Base-by-base conservation (phyloP, 805 yeast genomes). In the Candida vaughaniae region DNA sequence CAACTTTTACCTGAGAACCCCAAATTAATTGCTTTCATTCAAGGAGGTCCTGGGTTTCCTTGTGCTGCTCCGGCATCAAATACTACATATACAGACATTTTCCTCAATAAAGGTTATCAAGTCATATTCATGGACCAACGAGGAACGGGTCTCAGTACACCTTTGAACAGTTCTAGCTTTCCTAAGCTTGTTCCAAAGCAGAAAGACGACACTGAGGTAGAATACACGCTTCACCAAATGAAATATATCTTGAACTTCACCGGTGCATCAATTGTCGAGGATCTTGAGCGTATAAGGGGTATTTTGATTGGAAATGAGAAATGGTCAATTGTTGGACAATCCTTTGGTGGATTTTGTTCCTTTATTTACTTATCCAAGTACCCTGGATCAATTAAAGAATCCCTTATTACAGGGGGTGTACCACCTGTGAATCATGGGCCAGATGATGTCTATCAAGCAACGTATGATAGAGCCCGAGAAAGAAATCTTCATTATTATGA, bases 31-130 rank as follows among this genome's bases (percentile, higher is more conserved):
- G 56, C 67, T 15, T 75, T 58, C 42, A 47, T 75, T 25, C 78
- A 75, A 50, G 80, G 80, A 7, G 80, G 80, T 0, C 81, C 81
- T 0, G 80, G 81, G 1, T 72, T 67, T 38, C 70, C 71, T 2
- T 59, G 75, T 31, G 44, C 55, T 6, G 63, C 64, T 3, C 75
- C 76, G 3, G 45, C 57, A 16, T 39, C 65, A 5, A 59, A 61
- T 33, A 47, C 63, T 1, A 66, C 69, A 1, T 51, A 49, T 32
- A 56, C 66, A n/a, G 19, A 29, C 18, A 14, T 26, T 4, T 41
- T 41, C 14, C 23, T 40, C 14, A 64, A 69, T 30, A 60, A 53
- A 20, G 77, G 73, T 2, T 70, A 61, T 45, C 67, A 66, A 49
- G 55, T 73, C 5, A 52, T 78, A 10, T 68, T 62, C 27, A 54